Percentiles rank a stretch among this genome's conserved stretches.
These are phyloP conservation scores for Ophiostoma sp. DNA, from an alignment of 2,329 filamentous ascomycete genomes.

Conservation along the genomic window DNA sequence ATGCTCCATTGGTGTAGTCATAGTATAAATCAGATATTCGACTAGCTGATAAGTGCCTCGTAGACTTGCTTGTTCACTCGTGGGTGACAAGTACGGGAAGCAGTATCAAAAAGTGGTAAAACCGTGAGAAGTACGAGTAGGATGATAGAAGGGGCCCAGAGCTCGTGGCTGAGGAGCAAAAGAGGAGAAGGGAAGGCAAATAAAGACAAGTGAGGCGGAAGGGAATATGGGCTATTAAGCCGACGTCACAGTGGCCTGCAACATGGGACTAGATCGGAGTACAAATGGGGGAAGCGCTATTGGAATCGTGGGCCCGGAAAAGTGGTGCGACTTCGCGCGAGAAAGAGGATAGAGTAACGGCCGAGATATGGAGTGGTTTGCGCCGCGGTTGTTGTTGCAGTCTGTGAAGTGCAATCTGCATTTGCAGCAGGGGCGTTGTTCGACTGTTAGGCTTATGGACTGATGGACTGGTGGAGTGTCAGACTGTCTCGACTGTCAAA, in stretches of 20 bases:
- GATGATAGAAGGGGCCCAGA: background rate
- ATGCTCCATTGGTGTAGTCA: conserved; percentile 58
- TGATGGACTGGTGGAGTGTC: too few relatives aligned
- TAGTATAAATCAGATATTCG: background rate
- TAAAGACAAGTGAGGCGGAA: background rate
- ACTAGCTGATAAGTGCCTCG: background rate
- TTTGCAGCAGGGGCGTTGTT: background rate
- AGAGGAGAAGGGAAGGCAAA: background rate
- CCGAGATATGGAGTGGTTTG: conserved; percentile 13
- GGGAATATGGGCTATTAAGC: conserved; percentile 18
- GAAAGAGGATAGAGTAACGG: conserved; percentile 1
- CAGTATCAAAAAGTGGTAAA: background rate
- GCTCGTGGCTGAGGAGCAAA: background rate
- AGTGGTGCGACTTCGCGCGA: conserved; percentile 13
- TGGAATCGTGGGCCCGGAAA: conserved; percentile 12
- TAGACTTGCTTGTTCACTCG: background rate
- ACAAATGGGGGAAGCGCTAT: conserved; percentile 8
- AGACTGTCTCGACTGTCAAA: too few relatives aligned
- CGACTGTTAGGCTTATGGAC: too few relatives aligned
- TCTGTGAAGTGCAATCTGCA: background rate
- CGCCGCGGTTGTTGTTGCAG: conserved; percentile 4
- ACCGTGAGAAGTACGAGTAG: background rate
- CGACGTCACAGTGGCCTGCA: conserved; percentile 21
- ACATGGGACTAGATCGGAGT: conserved; percentile 17
- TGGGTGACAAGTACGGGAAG: background rate